These are phyloP conservation scores for Iberis amara DNA, from an alignment of 441 rosid species.

Conservation along the genomic window DNA sequence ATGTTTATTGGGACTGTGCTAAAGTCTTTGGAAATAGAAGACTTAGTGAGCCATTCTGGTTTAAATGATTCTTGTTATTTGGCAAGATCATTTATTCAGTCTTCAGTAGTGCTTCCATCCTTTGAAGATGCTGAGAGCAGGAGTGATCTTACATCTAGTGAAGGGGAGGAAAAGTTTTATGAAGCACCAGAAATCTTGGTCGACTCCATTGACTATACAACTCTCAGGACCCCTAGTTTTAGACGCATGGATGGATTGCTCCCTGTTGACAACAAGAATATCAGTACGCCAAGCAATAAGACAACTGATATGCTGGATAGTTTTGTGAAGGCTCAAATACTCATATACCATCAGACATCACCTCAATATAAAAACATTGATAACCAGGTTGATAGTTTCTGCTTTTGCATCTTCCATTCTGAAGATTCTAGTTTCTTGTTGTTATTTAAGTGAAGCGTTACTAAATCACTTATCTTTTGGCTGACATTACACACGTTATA, in stretches of 20 bases:
- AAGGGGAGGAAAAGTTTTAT: slow-evolving; percentile 85
- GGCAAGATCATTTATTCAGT: slow-evolving; percentile 81
- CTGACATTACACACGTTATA: slow-evolving; percentile 32
- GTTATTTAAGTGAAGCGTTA: slow-evolving; percentile 11
- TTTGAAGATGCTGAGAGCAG: slow-evolving; percentile 37
- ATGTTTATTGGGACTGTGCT: slow-evolving; percentile 83
- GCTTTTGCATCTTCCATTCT: slow-evolving; percentile 18
- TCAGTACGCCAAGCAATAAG: slow-evolving; percentile 39
- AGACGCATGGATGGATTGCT: slow-evolving; percentile 68
- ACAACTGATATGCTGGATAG: slow-evolving; percentile 55
- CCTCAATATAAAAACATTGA: slow-evolving; percentile 65
- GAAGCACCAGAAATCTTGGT: slow-evolving; percentile 87
- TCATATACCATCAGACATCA: slow-evolving; percentile 73
- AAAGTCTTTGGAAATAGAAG: slow-evolving; percentile 95
- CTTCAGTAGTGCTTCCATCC: slow-evolving; percentile 42
- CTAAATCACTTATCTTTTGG: slow-evolving; percentile 22
- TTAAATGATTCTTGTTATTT: slow-evolving; percentile 57
- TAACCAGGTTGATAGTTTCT: slow-evolving; percentile 52
- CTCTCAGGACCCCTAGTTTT: slow-evolving; percentile 69
- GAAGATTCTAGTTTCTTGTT: slow-evolving; percentile 12
- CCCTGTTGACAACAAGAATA: slow-evolving; percentile 46
- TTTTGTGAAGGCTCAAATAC: slow-evolving; percentile 93
- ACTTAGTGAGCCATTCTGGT: slow-evolving; percentile 56
- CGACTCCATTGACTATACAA: slow-evolving; percentile 49
- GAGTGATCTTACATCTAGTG: slow-evolving; percentile 45